Base-by-base conservation (phyloP, 768 basidiomycete genomes). In the Crepidotus variabilis region DNA sequence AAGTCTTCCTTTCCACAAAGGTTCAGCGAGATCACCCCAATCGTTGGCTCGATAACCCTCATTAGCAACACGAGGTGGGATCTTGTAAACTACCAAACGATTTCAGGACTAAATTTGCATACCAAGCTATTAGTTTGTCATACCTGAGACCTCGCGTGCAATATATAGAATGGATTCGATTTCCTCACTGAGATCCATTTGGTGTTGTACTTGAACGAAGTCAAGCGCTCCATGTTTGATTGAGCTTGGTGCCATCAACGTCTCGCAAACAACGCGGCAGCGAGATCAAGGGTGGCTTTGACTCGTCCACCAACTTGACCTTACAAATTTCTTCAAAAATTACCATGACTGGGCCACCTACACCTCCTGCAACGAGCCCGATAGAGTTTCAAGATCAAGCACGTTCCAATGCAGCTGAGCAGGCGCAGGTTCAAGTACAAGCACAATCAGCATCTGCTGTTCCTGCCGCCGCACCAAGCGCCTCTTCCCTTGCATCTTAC, bases 31-130 rank as follows among this genome's bases (percentile, higher is more conserved):
- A 70, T 94, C 89, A 14, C 94, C 92, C 94, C 94, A 98, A 61
- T 94, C 91, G 54, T 86, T 87, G 10, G 94, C 94, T 52, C 92
- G 87, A 72, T 96, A 89, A 8, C 94, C 94, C 66, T 94, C 90
- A 64, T 93, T 90, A 36, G 80, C 81, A 65, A 84, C 92, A 65
- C 94, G 75, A 48, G 94, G 86, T 1, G 94, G 94, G 48, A 97
- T 92, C 75, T 88, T 92, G 78, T 88, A 96, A 35, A 96, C 94
- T 95, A 70, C 20, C 39, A 11, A 28, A 54, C 51, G 39, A 47
- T 54, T 14, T 39, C 34, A 50, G 47, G 36, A 32, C 28, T 23
- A 14, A 35, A 52, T 43, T 20, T 18, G 16, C 1, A 52, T 18
- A 56, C 18, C 6, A 20, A 13, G 36, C 23, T n/a, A 35, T 50